Evolutionary conservation across 106 monocot species (phyloP), one percentile per base, ranked within the genome.

Genomic region (Vanilla planifolia): DNA sequence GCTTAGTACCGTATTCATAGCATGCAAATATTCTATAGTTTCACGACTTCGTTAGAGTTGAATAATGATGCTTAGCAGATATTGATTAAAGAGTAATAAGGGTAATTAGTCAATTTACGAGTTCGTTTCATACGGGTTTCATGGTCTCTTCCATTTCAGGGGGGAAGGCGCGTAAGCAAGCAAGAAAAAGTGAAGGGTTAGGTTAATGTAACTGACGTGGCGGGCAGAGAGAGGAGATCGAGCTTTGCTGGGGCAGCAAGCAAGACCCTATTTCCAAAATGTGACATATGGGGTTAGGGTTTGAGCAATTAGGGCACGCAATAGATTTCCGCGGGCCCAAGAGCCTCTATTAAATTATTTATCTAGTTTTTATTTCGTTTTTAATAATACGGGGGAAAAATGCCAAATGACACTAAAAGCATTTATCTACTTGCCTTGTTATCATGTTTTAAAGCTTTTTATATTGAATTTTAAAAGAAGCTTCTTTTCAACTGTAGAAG

Each of bases 301-400:
- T 53, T 50, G 25, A 24, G 52, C 29, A 32, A 53, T 50, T 50
- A 50, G 50, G 50, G 50, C 50, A 50, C 50, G 50, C 50, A 50
- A 50, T 50, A 24, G 20, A 53, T 53, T 53, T 53, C 32, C 15
- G 8, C 16, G 53, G 32, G 6, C 22, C 50, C 25, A 22, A n/a
- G n/a, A n/a, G n/a, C n/a, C n/a, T n/a, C n/a, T n/a, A n/a, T n/a
- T n/a, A n/a, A n/a, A n/a, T n/a, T n/a, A n/a, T n/a, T n/a, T n/a
- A n/a, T n/a, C n/a, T n/a, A n/a, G n/a, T n/a, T n/a, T n/a, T n/a
- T n/a, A n/a, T n/a, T n/a, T n/a, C n/a, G n/a, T n/a, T n/a, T n/a
- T n/a, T n/a, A n/a, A n/a, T n/a, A n/a, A n/a, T n/a, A n/a, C n/a
- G n/a, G n/a, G n/a, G n/a, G n/a, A n/a, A n/a, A n/a, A n/a, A n/a